Base-by-base conservation (phyloP, 768 basidiomycete genomes). In the Lactarius evosmus region DNA sequence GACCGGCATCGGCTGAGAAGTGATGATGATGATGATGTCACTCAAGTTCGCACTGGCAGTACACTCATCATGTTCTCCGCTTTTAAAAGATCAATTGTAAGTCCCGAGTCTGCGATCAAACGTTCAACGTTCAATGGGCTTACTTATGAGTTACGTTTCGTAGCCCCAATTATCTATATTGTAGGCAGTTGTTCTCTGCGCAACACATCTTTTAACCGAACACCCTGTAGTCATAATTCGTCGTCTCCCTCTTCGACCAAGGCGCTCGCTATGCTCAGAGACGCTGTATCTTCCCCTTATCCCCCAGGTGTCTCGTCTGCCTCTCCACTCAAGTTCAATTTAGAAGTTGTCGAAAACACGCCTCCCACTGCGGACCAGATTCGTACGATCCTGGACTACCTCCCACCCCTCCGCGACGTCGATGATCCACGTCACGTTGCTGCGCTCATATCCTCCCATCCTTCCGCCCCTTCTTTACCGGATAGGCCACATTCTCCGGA, bases 281-380 rank as follows among this genome's bases (percentile, higher is more conserved):
- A 82, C 0, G 82, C 90, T 0, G 71, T 88, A 0, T 82, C 86
- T 0, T 73, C 72, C 0, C 82, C 89, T 0, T 92, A 87, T 70
- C 89, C 90, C 11, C 78, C 83, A 0, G 74, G 73, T 7, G 80
- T 78, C 19, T 69, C 78, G 0, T 69, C 74, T 4, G 78, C 78
- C 0, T 72, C 78, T 3, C 86, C 90, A 0, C 82, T 92, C 17
- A 74, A 82, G 14, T 92, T 89, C 76, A 80, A 87, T 61, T 82
- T 92, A 22, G 85, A 89, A 60, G 84, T 92, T 29, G 76, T 92
- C 50, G 88, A 90, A 70, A 78, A 80, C 7, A 75, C 79, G 6
- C 78, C 81, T 0, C 90, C 90, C 3, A 91, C 82, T 0, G 58
- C 82, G 0, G 88, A 91, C 73, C 90, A 92, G 69, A 73, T 92